A percentile compares a stretch with the other conserved stretches of the same genome.
Conservation (phyloP, 169 alveolate genomes). For the Plasmodium vinckei region DNA sequence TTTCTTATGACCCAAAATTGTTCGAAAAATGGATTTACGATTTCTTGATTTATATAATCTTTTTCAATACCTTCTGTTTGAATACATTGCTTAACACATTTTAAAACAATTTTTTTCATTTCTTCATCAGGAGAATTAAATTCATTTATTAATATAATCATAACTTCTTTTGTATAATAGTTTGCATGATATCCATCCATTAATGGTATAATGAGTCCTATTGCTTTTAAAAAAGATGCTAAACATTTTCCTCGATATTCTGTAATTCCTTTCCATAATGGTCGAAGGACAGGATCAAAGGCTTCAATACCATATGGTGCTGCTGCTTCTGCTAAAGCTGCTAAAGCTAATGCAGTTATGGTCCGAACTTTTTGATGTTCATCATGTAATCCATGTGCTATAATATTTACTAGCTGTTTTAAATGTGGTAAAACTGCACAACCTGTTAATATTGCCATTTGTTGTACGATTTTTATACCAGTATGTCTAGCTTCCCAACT, state of each 20-base stretch:
- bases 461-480: slow-evolving; percentile 99
- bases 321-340: slow-evolving; percentile 99
- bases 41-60: slow-evolving; percentile 95
- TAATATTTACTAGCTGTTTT: slow-evolving; percentile 96
- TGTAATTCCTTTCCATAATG: slow-evolving; percentile 99
- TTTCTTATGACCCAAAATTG: slow-evolving; percentile 93
- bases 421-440: slow-evolving; percentile 99
- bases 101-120: slow-evolving; percentile 96
- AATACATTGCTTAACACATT: slow-evolving; percentile 98
- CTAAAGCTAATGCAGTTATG: slow-evolving; percentile 98
- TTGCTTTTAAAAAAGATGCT: slow-evolving; percentile 99
- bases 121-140: slow-evolving; percentile 98
- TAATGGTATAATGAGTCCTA: slow-evolving; percentile 95
- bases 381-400: slow-evolving; percentile 97
- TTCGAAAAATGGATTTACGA: slow-evolving; percentile 96
- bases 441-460: slow-evolving; percentile 98
- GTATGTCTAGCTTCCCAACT: slow-evolving; percentile 99
- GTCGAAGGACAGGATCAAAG: slow-evolving; percentile 96
- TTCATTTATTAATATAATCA: slow-evolving; percentile 97
- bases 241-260: slow-evolving; percentile 97
- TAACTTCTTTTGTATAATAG: slow-evolving; percentile 97
- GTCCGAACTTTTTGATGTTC: slow-evolving; percentile 97
- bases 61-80: slow-evolving; percentile 98
- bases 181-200: slow-evolving; percentile 99
- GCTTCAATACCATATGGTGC: slow-evolving; percentile 99